Base-by-base conservation (phyloP, 177 flowering plant genomes). In the Vitis hybrid region DNA sequence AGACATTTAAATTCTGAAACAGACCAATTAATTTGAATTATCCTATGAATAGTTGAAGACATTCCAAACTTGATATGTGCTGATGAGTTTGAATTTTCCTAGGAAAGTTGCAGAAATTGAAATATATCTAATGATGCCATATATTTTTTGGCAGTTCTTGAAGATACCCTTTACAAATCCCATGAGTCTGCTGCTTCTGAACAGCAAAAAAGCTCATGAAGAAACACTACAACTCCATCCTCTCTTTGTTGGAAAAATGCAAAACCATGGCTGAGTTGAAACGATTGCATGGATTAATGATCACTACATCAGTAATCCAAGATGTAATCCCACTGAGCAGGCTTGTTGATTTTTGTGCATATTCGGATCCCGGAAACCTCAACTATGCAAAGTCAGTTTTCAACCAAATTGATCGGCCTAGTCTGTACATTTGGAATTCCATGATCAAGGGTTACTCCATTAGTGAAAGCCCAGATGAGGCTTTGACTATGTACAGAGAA, bases 381-480 rank as follows among this genome's bases (percentile, higher is more conserved):
- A 51, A 34, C 10, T 75, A 70, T 19, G 74, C 79, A 4, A 56
- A 60, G 49, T 65, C 66, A 34, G 56, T 77, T 60, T 80, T 77
- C 13, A 3, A 67, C 21, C 68, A 19, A 69, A 80, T 77, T 50
- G 48, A 66, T n/a, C n/a, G 40, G 52, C 83, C 79, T 30, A 77
- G 74, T 49, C 64, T 77, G 62, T 80, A 74, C 60, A 59, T 74
- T 66, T 80, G 83, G 78, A 80, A 80, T 73, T 71, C 74, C 26
- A 80, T 80, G 76, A 80, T 80, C 60, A 77, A 67, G 48, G 83
- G 76, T 15, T 74, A 72, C 67, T 68, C 73, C 4, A 69, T 65
- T 30, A 62, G 69, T 23, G 32, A 56, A 13, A 62, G 70, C 65
- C 76, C 72, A 52, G 63, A 58, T 51, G 66, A 48, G 74, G 74